Base-by-base conservation (phyloP, 192 early-diverging fungal genomes). In the Backusella psychrophila region DNA sequence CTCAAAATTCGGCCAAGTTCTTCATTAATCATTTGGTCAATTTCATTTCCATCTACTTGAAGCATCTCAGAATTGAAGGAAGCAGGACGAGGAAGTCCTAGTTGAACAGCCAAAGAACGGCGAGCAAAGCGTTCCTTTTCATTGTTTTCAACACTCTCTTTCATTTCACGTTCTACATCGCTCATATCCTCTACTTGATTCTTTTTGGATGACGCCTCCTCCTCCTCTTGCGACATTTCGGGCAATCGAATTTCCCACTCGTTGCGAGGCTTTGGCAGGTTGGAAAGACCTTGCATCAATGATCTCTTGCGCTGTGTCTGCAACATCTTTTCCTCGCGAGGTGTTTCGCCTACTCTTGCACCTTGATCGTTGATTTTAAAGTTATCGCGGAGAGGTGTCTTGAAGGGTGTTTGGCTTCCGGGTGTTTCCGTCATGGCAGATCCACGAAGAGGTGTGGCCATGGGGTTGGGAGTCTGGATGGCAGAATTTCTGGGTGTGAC, bases 171-270 rank as follows among this genome's bases (percentile, higher is more conserved):
- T 29, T 91, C 87, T 63, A 92, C 85, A 56, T 96, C 93, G 34
- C 89, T 91, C 23, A 89, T 91, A 80, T 96, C 95, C 44, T 53
- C 4, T 12, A 39, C 73, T 14, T 77, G 72, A 34, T 59, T 77
- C 23, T 36, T 33, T 17, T 44, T 44, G n/a, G 69, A 33, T 33
- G 33, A 12, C 12, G 9, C 38, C 29, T 71, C 42, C n/a, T 77
- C 84, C n/a, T 80, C 80, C 7, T 86, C 82, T 23, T 85, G 78
- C 36, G 75, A 72, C 35, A 83, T 67, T 23, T 95, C 92, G 1
- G 96, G 97, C 67, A 97, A 80, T 12, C 94, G 90, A 71, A 99
- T 90, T 72, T 96, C 94, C 82, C 97, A 96, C 74, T 97, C 94
- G 80, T 98, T 98, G 59, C 92, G 93, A 49, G 98, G 98, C 72